These are phyloP conservation scores for Striga hermonthica DNA, from an alignment of 305 asterid genomes.

Conservation along the genomic window DNA sequence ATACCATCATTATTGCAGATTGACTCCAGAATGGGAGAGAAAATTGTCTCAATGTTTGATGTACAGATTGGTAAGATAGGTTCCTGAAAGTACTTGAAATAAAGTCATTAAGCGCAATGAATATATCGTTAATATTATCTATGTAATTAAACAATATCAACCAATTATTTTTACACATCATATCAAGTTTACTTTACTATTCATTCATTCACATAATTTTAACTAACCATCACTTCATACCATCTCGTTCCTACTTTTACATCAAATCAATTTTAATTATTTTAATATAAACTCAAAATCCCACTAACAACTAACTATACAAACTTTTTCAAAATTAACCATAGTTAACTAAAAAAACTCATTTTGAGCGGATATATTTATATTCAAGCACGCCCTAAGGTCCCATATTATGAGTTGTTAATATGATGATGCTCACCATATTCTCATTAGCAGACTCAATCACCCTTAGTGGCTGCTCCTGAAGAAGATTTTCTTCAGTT, in stretches of 20 bases:
- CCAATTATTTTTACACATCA: too few species aligned
- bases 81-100: slow-evolving; percentile 48
- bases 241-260: too few species aligned
- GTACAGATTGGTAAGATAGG: slow-evolving; percentile 49
- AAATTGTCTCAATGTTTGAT: slow-evolving; percentile 64
- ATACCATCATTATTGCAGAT: slow-evolving; percentile 55
- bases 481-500: slow-evolving; percentile 39
- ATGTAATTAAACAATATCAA: too few species aligned
- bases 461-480: slow-evolving; percentile 33
- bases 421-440: slow-evolving; percentile 43
- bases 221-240: too few species aligned
- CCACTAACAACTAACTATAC: too few species aligned
- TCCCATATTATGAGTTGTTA: slow-evolving; percentile 10
- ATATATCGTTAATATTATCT: neutral
- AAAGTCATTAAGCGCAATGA: slow-evolving; percentile 24
- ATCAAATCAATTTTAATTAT: too few species aligned
- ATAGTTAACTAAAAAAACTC: too few species aligned
- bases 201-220: too few species aligned
- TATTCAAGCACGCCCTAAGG: neutral
- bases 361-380: too few species aligned
- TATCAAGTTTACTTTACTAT: too few species aligned
- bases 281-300: too few species aligned
- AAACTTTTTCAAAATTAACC: too few species aligned
- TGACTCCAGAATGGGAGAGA: slow-evolving; percentile 76
- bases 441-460: slow-evolving; percentile 42